Evolutionary conservation across 2,329 filamentous ascomycete species (phyloP).

Genomic region (Leptosphaerulina australis): DNA sequence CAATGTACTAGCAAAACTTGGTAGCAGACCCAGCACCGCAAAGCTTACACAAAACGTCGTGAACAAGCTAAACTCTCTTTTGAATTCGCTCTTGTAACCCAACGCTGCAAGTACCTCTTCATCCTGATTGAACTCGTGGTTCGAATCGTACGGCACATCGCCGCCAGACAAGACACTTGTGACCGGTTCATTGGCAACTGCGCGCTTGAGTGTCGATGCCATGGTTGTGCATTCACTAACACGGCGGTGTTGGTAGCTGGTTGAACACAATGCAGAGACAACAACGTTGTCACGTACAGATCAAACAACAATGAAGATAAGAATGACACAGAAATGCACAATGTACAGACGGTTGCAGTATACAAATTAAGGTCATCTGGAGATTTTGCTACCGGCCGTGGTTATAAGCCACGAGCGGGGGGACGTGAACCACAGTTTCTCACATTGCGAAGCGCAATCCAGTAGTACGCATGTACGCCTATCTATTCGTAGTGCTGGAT

Average conservation of each 20-base stretch:
- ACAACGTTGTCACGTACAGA: constrained; percentile 1
- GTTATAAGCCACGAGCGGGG: constrained; percentile 14
- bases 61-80: constrained; percentile 74
- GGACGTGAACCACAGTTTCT: constrained; percentile 13
- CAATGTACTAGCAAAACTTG: constrained; percentile 73
- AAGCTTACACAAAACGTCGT: constrained; percentile 77
- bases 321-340: background rate
- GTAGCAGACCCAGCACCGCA: constrained; percentile 72
- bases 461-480: constrained; percentile 12
- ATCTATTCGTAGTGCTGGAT: constrained; percentile 10
- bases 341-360: constrained; percentile 8
- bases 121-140: constrained; percentile 58
- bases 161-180: constrained; percentile 59
- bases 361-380: constrained; percentile 15
- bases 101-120: constrained; percentile 67
- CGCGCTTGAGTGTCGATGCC: constrained; percentile 14
- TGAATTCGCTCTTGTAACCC: constrained; percentile 68
- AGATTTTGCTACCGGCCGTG: constrained; percentile 5
- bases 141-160: constrained; percentile 56
- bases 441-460: constrained; percentile 6
- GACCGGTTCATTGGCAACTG: constrained; percentile 57
- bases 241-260: constrained; percentile 1
- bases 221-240: constrained; percentile 8
- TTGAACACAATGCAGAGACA: constrained; percentile 1
- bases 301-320: background rate